Conservation (phyloP, 1,284 basidiomycete species). For the Pseudozyma thailandica region DNA sequence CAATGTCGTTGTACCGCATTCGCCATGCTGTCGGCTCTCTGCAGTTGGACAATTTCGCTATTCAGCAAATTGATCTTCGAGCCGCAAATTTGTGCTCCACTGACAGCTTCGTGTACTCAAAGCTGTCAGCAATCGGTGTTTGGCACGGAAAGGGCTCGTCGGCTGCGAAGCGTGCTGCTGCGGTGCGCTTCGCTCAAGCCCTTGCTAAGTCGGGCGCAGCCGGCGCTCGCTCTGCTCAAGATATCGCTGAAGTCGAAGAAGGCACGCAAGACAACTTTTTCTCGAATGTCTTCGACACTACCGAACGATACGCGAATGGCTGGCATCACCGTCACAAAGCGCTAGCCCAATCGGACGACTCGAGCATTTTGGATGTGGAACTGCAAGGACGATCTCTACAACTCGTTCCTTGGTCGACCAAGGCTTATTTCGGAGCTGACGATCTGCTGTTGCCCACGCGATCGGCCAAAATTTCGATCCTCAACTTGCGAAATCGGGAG, state of each 20-base stretch:
- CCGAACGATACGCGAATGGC: conserved; percentile 44
- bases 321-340: conserved; percentile 40
- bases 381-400: conserved; percentile 23
- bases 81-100: conserved; percentile 58
- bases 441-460: conserved; percentile 37
- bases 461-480: conserved; percentile 38
- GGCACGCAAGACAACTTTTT: conserved; percentile 56
- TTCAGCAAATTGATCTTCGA: conserved; percentile 57
- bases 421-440: conserved; percentile 31
- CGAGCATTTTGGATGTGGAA: conserved; percentile 27
- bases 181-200: conserved; percentile 48
- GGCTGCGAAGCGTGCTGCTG: conserved; percentile 36
- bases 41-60: conserved; percentile 23
- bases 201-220: conserved; percentile 32
- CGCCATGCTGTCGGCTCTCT: conserved; percentile 20
- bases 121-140: conserved; percentile 49
- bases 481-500: conserved; percentile 49
- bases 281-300: conserved; percentile 50
- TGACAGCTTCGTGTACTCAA: conserved; percentile 48
- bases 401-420: conserved; percentile 13
- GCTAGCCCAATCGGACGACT: conserved; percentile 13
- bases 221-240: conserved; percentile 14
- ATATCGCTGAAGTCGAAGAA: conserved; percentile 54
- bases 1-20: conserved; percentile 50
- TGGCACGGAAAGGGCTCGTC: conserved; percentile 60